phyloP scores from a whole-genome alignment of 495 filamentous ascomycete species.

The Letharia columbiana region DNA sequence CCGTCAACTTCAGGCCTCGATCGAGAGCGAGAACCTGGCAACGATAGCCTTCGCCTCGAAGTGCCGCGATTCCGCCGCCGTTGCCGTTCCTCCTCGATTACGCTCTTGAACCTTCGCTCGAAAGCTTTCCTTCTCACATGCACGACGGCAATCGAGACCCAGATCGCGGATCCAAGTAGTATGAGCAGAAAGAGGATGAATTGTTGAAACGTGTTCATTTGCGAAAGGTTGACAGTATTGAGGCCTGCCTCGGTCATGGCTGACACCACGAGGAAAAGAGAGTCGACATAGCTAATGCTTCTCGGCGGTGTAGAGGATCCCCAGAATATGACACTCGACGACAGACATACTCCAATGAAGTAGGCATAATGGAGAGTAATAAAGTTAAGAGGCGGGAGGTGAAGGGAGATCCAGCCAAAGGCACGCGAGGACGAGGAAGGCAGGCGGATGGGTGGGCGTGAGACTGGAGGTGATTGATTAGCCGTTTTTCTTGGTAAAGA shows the following conservation, averaged over 20 bases:
- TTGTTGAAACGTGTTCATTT: slow-evolving; percentile 74
- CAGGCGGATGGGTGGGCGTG: slow-evolving; percentile 10
- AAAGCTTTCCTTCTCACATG: slow-evolving; percentile 55
- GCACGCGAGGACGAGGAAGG: slow-evolving; percentile 15
- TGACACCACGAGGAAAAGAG: slow-evolving; percentile 65
- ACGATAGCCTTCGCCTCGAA: slow-evolving; percentile 11
- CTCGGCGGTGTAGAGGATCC: slow-evolving; percentile 50
- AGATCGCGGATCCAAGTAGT: slow-evolving; percentile 62
- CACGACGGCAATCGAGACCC: slow-evolving; percentile 55
- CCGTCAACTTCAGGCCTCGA: slow-evolving; percentile 14
- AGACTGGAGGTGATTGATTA: background rate
- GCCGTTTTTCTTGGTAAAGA: background rate
- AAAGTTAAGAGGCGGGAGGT: slow-evolving; percentile 59
- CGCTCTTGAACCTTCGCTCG: slow-evolving; percentile 52
- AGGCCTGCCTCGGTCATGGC: slow-evolving; percentile 76
- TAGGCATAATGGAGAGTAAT: slow-evolving; percentile 72
- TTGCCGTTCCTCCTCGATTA: slow-evolving; percentile 42
- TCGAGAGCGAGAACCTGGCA: slow-evolving; percentile 6
- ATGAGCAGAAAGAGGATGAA: slow-evolving; percentile 63
- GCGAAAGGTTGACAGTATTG: slow-evolving; percentile 60
- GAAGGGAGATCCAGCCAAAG: slow-evolving; percentile 7
- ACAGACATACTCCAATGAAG: slow-evolving; percentile 58
- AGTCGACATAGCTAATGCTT: slow-evolving; percentile 64
- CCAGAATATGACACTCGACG: slow-evolving; percentile 67
- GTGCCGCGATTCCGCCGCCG: slow-evolving; percentile 13